Evolutionary conservation across 2,329 filamentous ascomycete species (phyloP).

Genomic region (Tympanopsis confertula): DNA sequence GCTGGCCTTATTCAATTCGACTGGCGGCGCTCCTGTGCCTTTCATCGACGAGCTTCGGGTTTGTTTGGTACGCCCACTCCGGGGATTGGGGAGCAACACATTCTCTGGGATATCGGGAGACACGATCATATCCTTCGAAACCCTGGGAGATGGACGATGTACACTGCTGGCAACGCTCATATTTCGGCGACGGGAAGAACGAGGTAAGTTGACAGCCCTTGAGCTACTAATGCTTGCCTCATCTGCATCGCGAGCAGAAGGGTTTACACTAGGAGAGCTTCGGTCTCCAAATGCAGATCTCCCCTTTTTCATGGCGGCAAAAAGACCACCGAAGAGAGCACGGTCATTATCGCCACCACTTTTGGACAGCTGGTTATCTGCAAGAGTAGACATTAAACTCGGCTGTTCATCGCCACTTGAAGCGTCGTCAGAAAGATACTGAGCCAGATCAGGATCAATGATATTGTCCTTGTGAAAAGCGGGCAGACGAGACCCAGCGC

Average conservation of each 20-base stretch:
- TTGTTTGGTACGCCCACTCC: constrained; percentile 36
- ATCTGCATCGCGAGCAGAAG: constrained; percentile 48
- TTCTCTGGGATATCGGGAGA: constrained; percentile 38
- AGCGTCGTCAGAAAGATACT: constrained; percentile 80
- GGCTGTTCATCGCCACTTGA: constrained; percentile 89
- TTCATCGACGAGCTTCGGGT: constrained; percentile 77
- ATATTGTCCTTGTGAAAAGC: constrained; percentile 99
- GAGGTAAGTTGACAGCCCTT: constrained; percentile 41
- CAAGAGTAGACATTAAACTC: constrained; percentile 67
- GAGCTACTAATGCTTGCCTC: constrained; percentile 37
- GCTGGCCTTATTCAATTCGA: constrained; percentile 79
- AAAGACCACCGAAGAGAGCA: constrained; percentile 58
- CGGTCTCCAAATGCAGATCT: constrained; percentile 58
- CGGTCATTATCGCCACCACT: constrained; percentile 66
- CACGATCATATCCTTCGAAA: constrained; percentile 39
- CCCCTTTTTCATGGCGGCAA: constrained; percentile 65
- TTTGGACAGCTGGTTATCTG: constrained; percentile 52
- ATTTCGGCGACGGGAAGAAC: constrained; percentile 64
- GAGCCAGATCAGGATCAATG: constrained; percentile 89
- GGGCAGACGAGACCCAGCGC: constrained; percentile 57
- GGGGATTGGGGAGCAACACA: constrained; percentile 36
- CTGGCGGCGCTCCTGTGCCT: constrained; percentile 59
- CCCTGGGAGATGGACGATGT: constrained; percentile 62
- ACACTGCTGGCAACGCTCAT: constrained; percentile 67
- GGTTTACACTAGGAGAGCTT: constrained; percentile 60